phyloP scores from a whole-genome alignment of 164 flowering plant species.

The Stephania cephalantha region DNA sequence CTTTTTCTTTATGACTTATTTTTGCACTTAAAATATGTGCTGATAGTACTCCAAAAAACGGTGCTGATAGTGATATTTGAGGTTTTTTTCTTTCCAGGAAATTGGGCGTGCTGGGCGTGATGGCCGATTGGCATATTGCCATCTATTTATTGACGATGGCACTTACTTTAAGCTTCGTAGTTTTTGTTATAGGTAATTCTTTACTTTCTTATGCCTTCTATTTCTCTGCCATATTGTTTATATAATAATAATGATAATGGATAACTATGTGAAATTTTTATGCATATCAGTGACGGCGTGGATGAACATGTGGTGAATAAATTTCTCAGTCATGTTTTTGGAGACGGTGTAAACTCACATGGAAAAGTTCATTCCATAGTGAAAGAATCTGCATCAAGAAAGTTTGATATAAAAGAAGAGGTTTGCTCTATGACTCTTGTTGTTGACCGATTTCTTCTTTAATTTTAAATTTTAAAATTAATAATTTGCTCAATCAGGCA shows the following conservation, averaged over 20 bases:
- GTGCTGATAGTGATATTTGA: slow-evolving; percentile 7
- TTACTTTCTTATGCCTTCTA: not conserved
- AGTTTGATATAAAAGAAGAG: slow-evolving; percentile 96
- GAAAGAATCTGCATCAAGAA: slow-evolving; percentile 69
- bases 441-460: not conserved
- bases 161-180: slow-evolving; percentile 78
- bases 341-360: slow-evolving; percentile 17
- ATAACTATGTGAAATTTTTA: slow-evolving; percentile 2
- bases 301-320: slow-evolving; percentile 78
- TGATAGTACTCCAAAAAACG: not conserved
- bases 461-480: too few species aligned
- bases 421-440: slow-evolving; percentile 25
- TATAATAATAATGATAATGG: not conserved
- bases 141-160: slow-evolving; percentile 67
- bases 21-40: not conserved
- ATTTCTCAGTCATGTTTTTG: slow-evolving; percentile 64
- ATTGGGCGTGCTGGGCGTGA: slow-evolving; percentile 97
- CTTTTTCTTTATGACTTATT: not conserved
- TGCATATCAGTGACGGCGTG: slow-evolving; percentile 76
- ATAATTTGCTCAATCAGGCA: too few species aligned
- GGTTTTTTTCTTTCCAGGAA: slow-evolving; percentile 43
- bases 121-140: slow-evolving; percentile 81
- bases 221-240: not conserved
- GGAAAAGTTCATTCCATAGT: slow-evolving; percentile 56
- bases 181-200: slow-evolving; percentile 59